phyloP scores from a whole-genome alignment of 1,284 basidiomycete genomes.

The Sporisorium exsertum region DNA sequence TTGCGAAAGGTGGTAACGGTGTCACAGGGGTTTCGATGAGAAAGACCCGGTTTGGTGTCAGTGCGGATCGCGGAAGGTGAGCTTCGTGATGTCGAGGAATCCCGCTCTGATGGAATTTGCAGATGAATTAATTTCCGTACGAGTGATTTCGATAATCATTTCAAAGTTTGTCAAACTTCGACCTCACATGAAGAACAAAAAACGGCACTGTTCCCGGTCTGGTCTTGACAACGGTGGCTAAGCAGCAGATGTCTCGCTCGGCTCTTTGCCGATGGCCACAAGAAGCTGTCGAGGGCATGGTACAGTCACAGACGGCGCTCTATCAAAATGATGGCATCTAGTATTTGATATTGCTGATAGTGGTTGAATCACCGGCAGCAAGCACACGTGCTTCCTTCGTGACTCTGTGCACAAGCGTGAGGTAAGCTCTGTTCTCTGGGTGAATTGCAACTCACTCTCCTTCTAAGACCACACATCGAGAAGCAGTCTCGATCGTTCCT shows the following conservation, averaged over 20 bases:
- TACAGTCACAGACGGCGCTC: too few species aligned
- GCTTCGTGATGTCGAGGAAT: constrained; percentile 3
- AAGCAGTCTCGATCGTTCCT: constrained; percentile 52
- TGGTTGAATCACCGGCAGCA: neutral
- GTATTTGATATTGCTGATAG: neutral
- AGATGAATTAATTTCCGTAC: neutral
- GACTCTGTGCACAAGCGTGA: neutral
- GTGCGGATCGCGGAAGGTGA: neutral
- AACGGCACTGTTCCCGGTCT: too few species aligned
- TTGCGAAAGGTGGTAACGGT: neutral
- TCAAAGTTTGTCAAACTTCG: too few species aligned
- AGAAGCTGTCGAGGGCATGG: too few species aligned
- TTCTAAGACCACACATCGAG: constrained; percentile 49
- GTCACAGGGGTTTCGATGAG: neutral
- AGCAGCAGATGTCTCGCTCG: too few species aligned
- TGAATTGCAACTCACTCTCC: neutral
- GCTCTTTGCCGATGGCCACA: too few species aligned
- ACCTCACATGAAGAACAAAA: too few species aligned
- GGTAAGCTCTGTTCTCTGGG: neutral
- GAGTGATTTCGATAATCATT: neutral
- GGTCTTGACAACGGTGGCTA: too few species aligned
- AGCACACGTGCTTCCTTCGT: neutral
- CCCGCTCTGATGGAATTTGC: neutral
- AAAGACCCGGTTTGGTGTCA: neutral
- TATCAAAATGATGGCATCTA: neutral